These are phyloP conservation scores for Ophiosphaerella korrae DNA, from an alignment of 2,329 filamentous ascomycete genomes.

Conservation along the genomic window DNA sequence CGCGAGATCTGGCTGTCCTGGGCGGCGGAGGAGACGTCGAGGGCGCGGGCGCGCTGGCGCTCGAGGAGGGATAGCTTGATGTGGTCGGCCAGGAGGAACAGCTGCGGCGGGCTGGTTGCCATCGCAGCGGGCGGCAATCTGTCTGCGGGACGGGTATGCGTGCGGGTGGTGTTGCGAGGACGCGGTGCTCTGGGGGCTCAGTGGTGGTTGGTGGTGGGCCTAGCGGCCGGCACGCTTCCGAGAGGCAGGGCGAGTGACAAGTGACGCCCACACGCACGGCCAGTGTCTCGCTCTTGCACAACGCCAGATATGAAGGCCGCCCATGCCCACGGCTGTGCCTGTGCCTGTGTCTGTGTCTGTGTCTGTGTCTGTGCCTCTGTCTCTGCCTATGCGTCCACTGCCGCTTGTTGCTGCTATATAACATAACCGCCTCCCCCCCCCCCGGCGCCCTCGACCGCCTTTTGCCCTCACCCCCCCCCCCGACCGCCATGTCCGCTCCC, in stretches of 20 bases:
- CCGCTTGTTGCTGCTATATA: slow-evolving; percentile 14
- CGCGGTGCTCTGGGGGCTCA: neutral
- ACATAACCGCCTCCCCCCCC: neutral
- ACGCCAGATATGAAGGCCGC: slow-evolving; percentile 12
- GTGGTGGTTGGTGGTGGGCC: too few relatives aligned
- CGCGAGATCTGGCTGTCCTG: slow-evolving; percentile 89
- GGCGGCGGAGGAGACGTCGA: slow-evolving; percentile 77
- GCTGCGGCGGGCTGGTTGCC: slow-evolving; percentile 66
- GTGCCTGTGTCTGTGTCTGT: too few relatives aligned
- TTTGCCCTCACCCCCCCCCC: slow-evolving; percentile 1
- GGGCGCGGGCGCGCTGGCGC: slow-evolving; percentile 80
- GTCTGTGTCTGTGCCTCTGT: too few relatives aligned
- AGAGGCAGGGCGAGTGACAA: neutral
- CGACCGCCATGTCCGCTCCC: slow-evolving; percentile 39
- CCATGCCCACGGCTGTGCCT: slow-evolving; percentile 4
- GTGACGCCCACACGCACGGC: slow-evolving; percentile 2
- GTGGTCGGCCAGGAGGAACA: slow-evolving; percentile 92
- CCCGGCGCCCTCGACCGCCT: slow-evolving; percentile 5
- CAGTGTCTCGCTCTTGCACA: slow-evolving; percentile 29
- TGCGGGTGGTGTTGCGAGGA: slow-evolving; percentile 1
- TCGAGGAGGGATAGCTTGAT: slow-evolving; percentile 95
- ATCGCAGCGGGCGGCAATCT: slow-evolving; percentile 23
- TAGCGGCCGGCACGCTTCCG: neutral
- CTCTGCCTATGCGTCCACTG: too few relatives aligned
- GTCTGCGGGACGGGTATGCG: slow-evolving; percentile 5